A percentile compares a stretch with the other conserved stretches of the same genome.
Conservation (phyloP, 2,329 filamentous ascomycete species). For the Sordariomycetes sp. region DNA sequence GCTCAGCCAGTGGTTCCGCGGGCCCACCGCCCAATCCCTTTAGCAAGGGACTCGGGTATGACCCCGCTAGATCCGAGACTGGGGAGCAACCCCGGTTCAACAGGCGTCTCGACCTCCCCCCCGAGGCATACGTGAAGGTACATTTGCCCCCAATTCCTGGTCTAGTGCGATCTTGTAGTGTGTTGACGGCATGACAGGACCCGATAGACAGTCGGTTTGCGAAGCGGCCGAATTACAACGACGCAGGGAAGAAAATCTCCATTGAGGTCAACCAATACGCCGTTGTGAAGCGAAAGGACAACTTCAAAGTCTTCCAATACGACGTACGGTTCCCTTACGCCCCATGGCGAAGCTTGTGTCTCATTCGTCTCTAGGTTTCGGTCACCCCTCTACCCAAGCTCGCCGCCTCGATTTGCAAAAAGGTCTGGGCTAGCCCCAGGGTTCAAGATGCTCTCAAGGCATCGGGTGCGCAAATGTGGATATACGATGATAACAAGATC, state of each 20-base stretch:
- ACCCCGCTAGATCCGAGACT: conserved; percentile 24
- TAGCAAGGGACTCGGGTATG: conserved; percentile 21
- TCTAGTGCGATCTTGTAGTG: background rate
- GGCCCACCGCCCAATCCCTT: background rate
- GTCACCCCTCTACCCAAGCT: conserved; percentile 6
- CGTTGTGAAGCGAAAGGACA: conserved; percentile 43
- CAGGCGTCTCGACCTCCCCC: conserved; percentile 43
- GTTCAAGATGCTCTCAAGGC: conserved; percentile 41
- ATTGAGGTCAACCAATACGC: conserved; percentile 64
- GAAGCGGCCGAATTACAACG: conserved; percentile 42
- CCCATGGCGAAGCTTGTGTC: conserved; percentile 10
- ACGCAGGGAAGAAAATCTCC: conserved; percentile 36
- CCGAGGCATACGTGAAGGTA: conserved; percentile 38
- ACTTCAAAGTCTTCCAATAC: conserved; percentile 62
- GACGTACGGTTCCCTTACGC: too few relatives aligned
- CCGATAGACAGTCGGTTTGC: conserved; percentile 19
- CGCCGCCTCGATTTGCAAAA: conserved; percentile 48
- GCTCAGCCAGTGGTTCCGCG: background rate
- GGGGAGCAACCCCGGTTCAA: conserved; percentile 21
- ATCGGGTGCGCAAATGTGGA: conserved; percentile 32
- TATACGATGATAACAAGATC: conserved; percentile 74
- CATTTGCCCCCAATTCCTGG: conserved; percentile 8
- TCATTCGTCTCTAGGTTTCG: conserved; percentile 4
- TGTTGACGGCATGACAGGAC: conserved; percentile 8
- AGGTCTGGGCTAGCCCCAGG: conserved; percentile 57